Conservation (phyloP, 495 filamentous ascomycete genomes). For the Penicillium silybi region DNA sequence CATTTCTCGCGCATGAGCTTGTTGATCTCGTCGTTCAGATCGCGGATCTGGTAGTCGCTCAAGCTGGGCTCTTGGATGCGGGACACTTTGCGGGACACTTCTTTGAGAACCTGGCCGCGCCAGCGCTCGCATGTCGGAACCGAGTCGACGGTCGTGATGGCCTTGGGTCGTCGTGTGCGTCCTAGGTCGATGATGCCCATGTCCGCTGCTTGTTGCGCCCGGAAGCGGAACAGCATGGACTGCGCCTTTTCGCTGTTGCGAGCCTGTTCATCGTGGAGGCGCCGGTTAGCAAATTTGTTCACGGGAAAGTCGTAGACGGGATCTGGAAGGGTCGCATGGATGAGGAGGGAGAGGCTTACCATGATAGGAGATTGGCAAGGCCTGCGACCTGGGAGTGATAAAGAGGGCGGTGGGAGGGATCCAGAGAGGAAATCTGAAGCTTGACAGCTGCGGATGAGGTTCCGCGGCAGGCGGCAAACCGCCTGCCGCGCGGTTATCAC, state of each 20-base stretch:
- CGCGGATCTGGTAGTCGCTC: constrained; percentile 93
- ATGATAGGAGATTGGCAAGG: constrained; percentile 26
- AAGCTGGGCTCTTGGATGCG: constrained; percentile 88
- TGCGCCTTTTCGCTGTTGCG: constrained; percentile 97
- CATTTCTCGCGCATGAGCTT: constrained; percentile 98
- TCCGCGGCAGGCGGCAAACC: constrained; percentile 19
- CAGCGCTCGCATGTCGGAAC: constrained; percentile 94
- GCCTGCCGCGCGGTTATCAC: constrained; percentile 24
- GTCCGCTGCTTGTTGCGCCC: constrained; percentile 93
- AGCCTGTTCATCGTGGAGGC: constrained; percentile 44
- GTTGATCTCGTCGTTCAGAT: constrained; percentile 99
- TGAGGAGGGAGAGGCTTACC: constrained; percentile 19
- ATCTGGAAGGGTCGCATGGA: background rate
- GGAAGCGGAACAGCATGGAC: constrained; percentile 99
- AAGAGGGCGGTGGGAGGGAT: constrained; percentile 20
- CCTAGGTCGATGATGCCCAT: constrained; percentile 92
- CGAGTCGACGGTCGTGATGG: constrained; percentile 75
- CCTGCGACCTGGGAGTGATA: constrained; percentile 13
- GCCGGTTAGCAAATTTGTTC: constrained; percentile 20
- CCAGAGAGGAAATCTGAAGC: constrained; percentile 22
- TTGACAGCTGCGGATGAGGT: constrained; percentile 26
- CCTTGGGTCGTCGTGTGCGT: constrained; percentile 84
- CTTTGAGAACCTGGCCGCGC: constrained; percentile 96
- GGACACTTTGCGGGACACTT: constrained; percentile 92
- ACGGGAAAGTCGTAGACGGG: background rate